Percentiles rank a stretch among this genome's conserved stretches.
Evolutionary conservation across 306 rosid genomes (phyloP).

Genomic region (Castanopsis chinensis): DNA sequence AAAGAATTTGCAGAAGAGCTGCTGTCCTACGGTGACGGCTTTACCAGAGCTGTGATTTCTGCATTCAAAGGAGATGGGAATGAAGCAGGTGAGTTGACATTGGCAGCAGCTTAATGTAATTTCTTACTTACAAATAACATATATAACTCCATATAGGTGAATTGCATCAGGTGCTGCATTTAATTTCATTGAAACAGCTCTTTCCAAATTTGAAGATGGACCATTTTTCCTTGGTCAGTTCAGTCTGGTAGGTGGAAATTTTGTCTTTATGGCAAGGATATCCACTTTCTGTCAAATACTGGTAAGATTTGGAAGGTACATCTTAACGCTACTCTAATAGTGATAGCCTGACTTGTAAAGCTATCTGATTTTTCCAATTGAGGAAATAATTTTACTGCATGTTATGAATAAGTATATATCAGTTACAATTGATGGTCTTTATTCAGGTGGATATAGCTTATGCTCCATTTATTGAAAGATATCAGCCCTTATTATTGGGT

Average conservation of each 20-base stretch:
- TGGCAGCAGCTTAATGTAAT: slow-evolving; percentile 14
- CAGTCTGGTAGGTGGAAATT: slow-evolving; percentile 54
- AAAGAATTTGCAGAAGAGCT: slow-evolving; percentile 71
- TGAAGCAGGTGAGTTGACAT: slow-evolving; percentile 48
- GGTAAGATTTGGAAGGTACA: not conserved
- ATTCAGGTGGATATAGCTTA: slow-evolving; percentile 84
- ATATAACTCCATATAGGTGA: not conserved
- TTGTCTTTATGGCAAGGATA: not conserved
- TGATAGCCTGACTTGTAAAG: not conserved
- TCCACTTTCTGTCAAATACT: not conserved
- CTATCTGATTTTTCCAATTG: not conserved
- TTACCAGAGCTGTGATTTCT: slow-evolving; percentile 42
- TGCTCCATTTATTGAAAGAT: slow-evolving; percentile 79
- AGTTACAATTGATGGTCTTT: not conserved
- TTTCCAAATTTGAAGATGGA: slow-evolving; percentile 70
- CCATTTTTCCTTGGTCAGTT: slow-evolving; percentile 83
- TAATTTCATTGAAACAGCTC: slow-evolving; percentile 63
- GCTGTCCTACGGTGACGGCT: slow-evolving; percentile 49
- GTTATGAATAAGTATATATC: not conserved
- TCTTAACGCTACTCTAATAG: not conserved
- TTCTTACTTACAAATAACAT: slow-evolving; percentile 1
- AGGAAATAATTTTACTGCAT: not conserved
- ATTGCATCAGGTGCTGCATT: slow-evolving; percentile 49
- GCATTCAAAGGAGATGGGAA: slow-evolving; percentile 55
- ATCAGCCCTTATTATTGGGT: slow-evolving; percentile 48